Evolutionary conservation across 2,329 filamentous ascomycete genomes (phyloP).

Genomic region (Pyrenochaeta sp.): DNA sequence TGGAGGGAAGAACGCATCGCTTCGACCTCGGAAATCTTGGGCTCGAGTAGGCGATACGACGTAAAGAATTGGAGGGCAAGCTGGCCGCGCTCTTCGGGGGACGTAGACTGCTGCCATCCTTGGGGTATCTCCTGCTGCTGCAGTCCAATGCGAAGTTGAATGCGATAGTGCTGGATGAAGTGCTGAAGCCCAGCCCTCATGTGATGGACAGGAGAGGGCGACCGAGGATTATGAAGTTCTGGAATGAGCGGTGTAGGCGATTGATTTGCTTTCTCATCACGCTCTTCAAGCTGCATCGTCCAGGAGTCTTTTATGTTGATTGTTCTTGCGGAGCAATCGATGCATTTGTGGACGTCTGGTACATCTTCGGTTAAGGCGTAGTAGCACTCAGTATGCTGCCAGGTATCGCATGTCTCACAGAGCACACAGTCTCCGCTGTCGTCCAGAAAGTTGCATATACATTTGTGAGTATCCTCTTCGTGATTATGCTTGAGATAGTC

Average conservation of each 20-base stretch:
- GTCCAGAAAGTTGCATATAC: constrained; percentile 87
- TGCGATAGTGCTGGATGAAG: constrained; percentile 40
- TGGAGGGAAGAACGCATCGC: constrained; percentile 38
- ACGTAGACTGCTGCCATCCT: constrained; percentile 45
- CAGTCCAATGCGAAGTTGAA: constrained; percentile 32
- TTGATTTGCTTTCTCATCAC: too few relatives aligned
- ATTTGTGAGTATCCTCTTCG: constrained; percentile 66
- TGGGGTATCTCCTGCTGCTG: constrained; percentile 38
- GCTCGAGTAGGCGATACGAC: constrained; percentile 43
- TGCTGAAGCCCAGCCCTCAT: constrained; percentile 27
- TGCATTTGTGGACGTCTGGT: constrained; percentile 79
- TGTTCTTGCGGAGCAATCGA: constrained; percentile 79
- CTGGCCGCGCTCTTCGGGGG: constrained; percentile 43
- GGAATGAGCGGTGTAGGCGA: too few relatives aligned
- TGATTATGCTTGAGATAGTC: neutral
- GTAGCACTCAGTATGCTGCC: constrained; percentile 96
- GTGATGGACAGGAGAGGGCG: too few relatives aligned
- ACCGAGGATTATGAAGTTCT: too few relatives aligned
- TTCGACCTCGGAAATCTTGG: constrained; percentile 38
- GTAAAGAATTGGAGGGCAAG: constrained; percentile 46
- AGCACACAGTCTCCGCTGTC: constrained; percentile 96
- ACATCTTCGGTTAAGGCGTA: constrained; percentile 69
- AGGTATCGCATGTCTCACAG: constrained; percentile 90
- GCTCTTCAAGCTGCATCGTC: too few relatives aligned
- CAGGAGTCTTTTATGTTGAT: constrained; percentile 60